Evolutionary conservation across 495 filamentous ascomycete genomes (phyloP).

Genomic region (Podospora didyma): DNA sequence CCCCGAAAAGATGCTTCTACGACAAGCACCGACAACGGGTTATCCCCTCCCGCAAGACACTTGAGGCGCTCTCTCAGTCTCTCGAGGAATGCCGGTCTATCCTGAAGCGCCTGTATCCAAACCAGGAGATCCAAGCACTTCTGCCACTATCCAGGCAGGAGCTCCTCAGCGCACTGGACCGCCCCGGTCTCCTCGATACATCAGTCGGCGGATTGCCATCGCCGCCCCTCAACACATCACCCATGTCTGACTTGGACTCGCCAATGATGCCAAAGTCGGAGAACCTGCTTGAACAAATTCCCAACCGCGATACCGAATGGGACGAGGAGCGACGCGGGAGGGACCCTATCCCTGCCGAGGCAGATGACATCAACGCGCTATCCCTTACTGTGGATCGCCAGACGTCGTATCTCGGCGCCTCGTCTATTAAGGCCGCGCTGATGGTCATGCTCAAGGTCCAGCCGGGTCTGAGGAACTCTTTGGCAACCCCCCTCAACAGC

Average conservation of each 20-base stretch:
- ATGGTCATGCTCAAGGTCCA: conserved; percentile 78
- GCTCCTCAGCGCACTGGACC: conserved; percentile 48
- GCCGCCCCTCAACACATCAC: conserved; percentile 39
- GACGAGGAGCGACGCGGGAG: conserved; percentile 52
- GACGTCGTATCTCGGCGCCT: conserved; percentile 77
- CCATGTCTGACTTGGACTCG: conserved; percentile 40
- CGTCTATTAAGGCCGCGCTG: conserved; percentile 74
- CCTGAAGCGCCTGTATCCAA: conserved; percentile 51
- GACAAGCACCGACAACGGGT: conserved; percentile 57
- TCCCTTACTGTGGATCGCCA: conserved; percentile 68
- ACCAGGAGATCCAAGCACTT: conserved; percentile 47
- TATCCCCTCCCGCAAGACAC: conserved; percentile 55
- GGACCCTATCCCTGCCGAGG: conserved; percentile 61
- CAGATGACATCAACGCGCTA: conserved; percentile 78
- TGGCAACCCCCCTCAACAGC: conserved; percentile 48
- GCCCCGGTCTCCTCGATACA: conserved; percentile 33
- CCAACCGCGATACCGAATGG: conserved; percentile 52
- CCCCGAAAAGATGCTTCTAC: conserved; percentile 55
- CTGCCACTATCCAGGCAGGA: conserved; percentile 49
- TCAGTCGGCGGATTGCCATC: conserved; percentile 39
- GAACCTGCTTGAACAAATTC: conserved; percentile 53
- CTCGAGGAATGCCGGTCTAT: conserved; percentile 56
- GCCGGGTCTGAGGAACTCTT: conserved; percentile 56
- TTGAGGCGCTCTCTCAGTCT: conserved; percentile 54
- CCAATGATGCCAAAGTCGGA: conserved; percentile 39